These are phyloP conservation scores for Phaffomyces thermotolerans DNA, from an alignment of 805 yeast species.

Conservation along the genomic window DNA sequence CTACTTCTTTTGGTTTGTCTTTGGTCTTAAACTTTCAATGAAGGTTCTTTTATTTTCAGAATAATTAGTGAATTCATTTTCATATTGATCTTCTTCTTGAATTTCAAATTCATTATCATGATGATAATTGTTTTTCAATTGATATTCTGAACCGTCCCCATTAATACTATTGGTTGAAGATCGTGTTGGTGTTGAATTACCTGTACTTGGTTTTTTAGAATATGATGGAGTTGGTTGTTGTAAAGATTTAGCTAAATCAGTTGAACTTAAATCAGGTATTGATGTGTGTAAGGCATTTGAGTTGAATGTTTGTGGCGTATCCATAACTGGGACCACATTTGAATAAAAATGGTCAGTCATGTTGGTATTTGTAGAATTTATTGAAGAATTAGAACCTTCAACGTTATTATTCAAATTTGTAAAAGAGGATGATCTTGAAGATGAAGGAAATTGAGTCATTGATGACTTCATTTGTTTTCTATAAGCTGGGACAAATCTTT, in stretches of 20 bases:
- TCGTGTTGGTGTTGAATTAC: conserved; percentile 7
- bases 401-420: conserved; percentile 16
- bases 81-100: conserved; percentile 38
- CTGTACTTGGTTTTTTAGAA: conserved; percentile 6
- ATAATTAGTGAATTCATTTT: conserved; percentile 40
- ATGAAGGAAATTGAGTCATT: conserved; percentile 14
- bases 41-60: conserved; percentile 35
- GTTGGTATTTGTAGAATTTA: conserved; percentile 19
- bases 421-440: conserved; percentile 19
- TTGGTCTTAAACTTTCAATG: conserved; percentile 34
- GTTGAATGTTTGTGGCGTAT: conserved; percentile 8
- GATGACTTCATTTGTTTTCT: conserved; percentile 27
- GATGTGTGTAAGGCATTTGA: conserved; percentile 5
- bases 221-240: conserved; percentile 22
- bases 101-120: conserved; percentile 26
- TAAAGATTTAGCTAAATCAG: conserved; percentile 20
- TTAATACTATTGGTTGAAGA: conserved; percentile 8
- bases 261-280: conserved; percentile 6
- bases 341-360: conserved; percentile 21
- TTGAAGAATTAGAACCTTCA: conserved; percentile 19
- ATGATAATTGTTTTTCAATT: conserved; percentile 28
- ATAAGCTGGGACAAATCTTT: conserved; percentile 32
- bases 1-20: conserved; percentile 8
- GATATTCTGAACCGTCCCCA: conserved; percentile 19
- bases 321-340: conserved; percentile 20